Evolutionary conservation across 805 yeast genomes (phyloP).

Genomic region (Saccharomycopsis sp.): DNA sequence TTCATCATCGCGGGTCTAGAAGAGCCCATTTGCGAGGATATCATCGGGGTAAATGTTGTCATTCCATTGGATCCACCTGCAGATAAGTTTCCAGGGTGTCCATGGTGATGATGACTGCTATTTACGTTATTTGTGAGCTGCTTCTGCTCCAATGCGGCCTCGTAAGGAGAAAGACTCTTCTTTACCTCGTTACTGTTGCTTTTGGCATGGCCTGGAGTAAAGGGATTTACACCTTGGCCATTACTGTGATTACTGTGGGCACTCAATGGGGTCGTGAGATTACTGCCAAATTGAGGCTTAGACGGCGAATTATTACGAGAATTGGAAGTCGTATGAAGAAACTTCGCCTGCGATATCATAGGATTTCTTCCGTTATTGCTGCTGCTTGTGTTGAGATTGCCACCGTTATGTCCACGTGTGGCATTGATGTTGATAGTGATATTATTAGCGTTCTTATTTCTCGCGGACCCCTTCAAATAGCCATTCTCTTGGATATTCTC

Average conservation of each 20-base stretch:
- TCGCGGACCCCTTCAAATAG: neutral
- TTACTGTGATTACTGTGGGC: neutral
- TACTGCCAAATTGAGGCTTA: slow-evolving; percentile 4
- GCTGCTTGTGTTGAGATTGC: neutral
- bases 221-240: neutral
- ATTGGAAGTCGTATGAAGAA: neutral
- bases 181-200: neutral
- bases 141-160: slow-evolving; percentile 13
- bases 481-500: neutral
- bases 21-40: neutral
- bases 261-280: neutral
- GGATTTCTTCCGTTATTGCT: neutral
- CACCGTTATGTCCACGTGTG: neutral
- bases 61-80: neutral
- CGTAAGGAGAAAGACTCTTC: slow-evolving; percentile 19
- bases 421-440: neutral
- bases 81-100: neutral
- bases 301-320: slow-evolving; percentile 7
- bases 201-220: neutral
- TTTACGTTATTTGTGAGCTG: neutral
- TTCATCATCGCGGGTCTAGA: neutral
- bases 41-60: neutral
- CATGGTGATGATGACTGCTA: neutral
- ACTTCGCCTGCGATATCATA: neutral
- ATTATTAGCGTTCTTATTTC: neutral